Percentiles rank a stretch among this genome's conserved stretches.
These are phyloP conservation scores for Paramecium tetraurelia DNA, from an alignment of 73 alveolate genomes.

Conservation along the genomic window DNA sequence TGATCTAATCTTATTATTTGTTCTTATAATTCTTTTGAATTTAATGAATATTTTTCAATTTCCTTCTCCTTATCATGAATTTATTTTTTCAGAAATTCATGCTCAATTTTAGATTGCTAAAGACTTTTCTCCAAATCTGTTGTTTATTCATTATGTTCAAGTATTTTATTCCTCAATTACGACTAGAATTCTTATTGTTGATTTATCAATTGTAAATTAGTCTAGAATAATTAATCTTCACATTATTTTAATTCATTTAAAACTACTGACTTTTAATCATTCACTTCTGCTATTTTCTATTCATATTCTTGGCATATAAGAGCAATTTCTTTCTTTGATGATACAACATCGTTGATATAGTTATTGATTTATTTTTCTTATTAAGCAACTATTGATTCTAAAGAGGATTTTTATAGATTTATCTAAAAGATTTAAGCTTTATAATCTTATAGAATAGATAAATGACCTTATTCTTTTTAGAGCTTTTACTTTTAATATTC, in stretches of 20 bases:
- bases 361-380: not conserved
- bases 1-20: not conserved
- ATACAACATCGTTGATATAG: not conserved
- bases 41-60: not conserved
- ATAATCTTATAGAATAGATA: not conserved
- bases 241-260: slow-evolving; percentile 8
- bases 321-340: not conserved
- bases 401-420: not conserved
- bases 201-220: not conserved
- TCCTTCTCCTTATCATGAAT: not conserved
- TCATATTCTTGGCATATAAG: not conserved
- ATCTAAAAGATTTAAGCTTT: slow-evolving; percentile 22
- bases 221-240: slow-evolving; percentile 29
- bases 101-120: not conserved
- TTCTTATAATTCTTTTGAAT: not conserved
- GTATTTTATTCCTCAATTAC: not conserved
- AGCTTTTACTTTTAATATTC: not conserved
- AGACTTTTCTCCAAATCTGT: not conserved
- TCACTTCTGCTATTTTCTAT: not conserved
- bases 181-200: not conserved
- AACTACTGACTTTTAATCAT: not conserved
- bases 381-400: not conserved
- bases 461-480: not conserved
- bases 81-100: not conserved
- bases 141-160: not conserved